Evolutionary conservation across 768 basidiomycete genomes (phyloP).

Genomic region (Trametes maxima): DNA sequence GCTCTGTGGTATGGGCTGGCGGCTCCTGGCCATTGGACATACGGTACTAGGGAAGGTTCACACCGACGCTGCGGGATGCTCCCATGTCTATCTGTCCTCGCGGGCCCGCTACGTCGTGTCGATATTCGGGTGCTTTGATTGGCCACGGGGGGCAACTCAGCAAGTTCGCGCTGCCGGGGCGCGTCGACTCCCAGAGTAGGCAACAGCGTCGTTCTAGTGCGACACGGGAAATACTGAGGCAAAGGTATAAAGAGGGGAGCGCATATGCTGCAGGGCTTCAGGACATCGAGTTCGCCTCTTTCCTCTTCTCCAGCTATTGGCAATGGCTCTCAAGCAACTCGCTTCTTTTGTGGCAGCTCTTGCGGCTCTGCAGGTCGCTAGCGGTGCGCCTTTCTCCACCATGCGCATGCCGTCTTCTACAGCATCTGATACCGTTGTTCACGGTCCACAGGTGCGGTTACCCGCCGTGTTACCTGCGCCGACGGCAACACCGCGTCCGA

Average conservation of each 20-base stretch:
- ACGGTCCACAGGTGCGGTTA: neutral
- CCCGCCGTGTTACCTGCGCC: constrained; percentile 10
- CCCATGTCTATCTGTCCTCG: constrained; percentile 2
- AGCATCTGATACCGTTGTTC: neutral
- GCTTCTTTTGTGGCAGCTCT: constrained; percentile 13
- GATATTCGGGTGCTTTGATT: constrained; percentile 9
- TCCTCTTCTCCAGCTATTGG: neutral
- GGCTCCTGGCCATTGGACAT: constrained; percentile 5
- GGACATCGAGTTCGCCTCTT: constrained; percentile 14
- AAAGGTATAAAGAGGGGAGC: constrained; percentile 11
- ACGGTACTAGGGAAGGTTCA: neutral
- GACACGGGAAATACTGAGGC: neutral
- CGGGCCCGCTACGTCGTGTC: neutral
- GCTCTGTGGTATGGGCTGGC: constrained; percentile 1
- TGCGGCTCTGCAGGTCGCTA: constrained; percentile 17
- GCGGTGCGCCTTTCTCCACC: constrained; percentile 18
- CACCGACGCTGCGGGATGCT: constrained; percentile 4
- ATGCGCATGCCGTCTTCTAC: accelerated
- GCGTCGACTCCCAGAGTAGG: neutral
- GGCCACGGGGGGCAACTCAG: neutral
- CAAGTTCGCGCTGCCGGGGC: neutral
- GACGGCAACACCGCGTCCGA: constrained; percentile 7
- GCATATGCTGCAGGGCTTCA: neutral
- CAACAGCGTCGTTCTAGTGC: neutral
- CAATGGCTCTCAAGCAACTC: constrained; percentile 17